A percentile compares a stretch with the other conserved stretches of the same genome.
Conservation (phyloP, 805 yeast genomes). For the Myxozyma lipomycoides region DNA sequence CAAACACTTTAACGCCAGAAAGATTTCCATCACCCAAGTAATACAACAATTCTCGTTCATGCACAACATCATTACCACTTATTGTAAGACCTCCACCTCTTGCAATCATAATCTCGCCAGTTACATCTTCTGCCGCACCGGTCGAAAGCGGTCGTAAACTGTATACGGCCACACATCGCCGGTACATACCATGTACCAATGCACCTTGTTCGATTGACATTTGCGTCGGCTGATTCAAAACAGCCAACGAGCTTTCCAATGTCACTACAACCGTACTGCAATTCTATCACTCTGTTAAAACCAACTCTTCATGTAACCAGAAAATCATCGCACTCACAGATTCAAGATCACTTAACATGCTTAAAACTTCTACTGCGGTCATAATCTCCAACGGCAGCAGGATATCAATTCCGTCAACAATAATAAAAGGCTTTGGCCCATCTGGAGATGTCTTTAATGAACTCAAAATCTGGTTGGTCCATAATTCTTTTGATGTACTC, state of each 20-base stretch:
- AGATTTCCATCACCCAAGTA: constrained; percentile 24
- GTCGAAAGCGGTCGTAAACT: constrained; percentile 24
- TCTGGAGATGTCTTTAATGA: background rate
- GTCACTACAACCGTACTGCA: background rate
- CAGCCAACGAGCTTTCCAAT: background rate
- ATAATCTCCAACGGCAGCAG: constrained; percentile 9
- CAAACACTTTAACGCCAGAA: constrained; percentile 17
- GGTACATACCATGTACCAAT: constrained; percentile 1
- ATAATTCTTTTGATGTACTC: background rate
- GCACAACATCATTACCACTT: background rate
- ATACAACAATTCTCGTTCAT: constrained; percentile 16
- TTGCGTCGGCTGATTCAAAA: background rate
- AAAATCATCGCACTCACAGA: constrained; percentile 3
- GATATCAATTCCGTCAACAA: constrained; percentile 22
- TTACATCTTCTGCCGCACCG: constrained; percentile 25
- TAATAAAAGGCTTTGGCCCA: constrained; percentile 3
- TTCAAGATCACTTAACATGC: constrained; percentile 8
- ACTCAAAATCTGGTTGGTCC: constrained; percentile 7
- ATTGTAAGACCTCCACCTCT: constrained; percentile 17
- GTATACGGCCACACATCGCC: constrained; percentile 16
- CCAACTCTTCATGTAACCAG: background rate
- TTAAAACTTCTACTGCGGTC: constrained; percentile 3
- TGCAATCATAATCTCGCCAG: constrained; percentile 20
- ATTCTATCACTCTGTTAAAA: background rate
- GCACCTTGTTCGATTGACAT: constrained; percentile 7